These are phyloP conservation scores for Pouteria glomerata DNA, from an alignment of 148 eudicot species.

Conservation along the genomic window DNA sequence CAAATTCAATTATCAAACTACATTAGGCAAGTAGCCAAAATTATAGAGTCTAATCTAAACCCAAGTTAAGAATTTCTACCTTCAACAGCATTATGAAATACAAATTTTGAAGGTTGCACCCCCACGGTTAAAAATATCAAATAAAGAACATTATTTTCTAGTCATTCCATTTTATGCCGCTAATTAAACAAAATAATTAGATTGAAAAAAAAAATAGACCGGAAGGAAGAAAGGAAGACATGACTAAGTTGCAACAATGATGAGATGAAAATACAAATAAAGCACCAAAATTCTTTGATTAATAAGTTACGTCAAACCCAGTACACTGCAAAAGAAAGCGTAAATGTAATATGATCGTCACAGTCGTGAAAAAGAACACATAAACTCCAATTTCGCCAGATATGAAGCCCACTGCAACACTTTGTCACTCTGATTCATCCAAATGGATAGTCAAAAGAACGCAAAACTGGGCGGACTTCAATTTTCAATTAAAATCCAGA, in stretches of 20 bases:
- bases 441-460: not conserved
- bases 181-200: not conserved
- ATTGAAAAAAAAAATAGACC: not conserved
- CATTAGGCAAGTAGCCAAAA: not conserved
- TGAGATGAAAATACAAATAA: not conserved
- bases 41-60: not conserved
- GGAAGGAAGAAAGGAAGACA: not conserved
- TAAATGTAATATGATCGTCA: too few relatives aligned
- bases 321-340: too few relatives aligned
- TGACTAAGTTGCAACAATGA: not conserved
- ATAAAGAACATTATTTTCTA: not conserved
- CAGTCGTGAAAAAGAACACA: too few relatives aligned
- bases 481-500: not conserved
- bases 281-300: not conserved
- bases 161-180: not conserved
- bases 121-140: not conserved
- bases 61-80: not conserved
- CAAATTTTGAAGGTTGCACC: not conserved
- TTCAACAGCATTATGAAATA: not conserved
- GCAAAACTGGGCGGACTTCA: not conserved
- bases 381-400: too few relatives aligned
- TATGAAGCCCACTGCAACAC: too few relatives aligned
- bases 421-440: not conserved
- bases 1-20: constrained; percentile 16
- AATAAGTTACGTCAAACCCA: too few relatives aligned